These are phyloP conservation scores for Gnomoniopsis smithogilvyi DNA, from an alignment of 2,329 filamentous ascomycete genomes.

Conservation along the genomic window DNA sequence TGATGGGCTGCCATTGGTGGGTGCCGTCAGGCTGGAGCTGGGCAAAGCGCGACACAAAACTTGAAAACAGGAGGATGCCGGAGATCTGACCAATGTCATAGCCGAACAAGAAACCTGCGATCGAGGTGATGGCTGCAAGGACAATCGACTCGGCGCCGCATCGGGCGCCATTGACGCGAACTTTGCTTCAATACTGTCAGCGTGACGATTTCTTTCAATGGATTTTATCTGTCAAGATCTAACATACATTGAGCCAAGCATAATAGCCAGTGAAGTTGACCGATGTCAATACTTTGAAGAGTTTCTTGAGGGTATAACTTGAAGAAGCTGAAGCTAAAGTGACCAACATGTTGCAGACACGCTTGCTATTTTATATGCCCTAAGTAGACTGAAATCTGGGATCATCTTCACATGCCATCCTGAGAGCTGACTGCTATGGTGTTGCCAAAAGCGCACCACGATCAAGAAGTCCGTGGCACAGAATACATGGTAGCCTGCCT, in stretches of 20 bases:
- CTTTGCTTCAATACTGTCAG: neutral
- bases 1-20: conserved; percentile 52
- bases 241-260: neutral
- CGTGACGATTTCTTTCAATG: neutral
- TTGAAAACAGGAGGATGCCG: conserved; percentile 58
- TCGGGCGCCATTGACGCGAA: neutral
- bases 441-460: no score
- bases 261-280: no score
- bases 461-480: no score
- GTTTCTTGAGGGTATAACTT: no score
- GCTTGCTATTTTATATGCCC: no score
- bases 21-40: conserved; percentile 33
- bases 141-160: conserved; percentile 32
- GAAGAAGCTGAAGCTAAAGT: no score
- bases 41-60: conserved; percentile 55
- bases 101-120: conserved; percentile 57
- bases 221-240: neutral
- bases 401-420: no score
- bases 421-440: no score
- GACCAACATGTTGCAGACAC: no score
- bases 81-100: conserved; percentile 59
- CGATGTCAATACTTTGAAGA: no score
- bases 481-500: no score
- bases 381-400: no score
- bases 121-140: conserved; percentile 49